Percentiles rank a stretch among this genome's conserved stretches.
Conservation (phyloP, 1,284 basidiomycete species). For the Boletus mariae region DNA sequence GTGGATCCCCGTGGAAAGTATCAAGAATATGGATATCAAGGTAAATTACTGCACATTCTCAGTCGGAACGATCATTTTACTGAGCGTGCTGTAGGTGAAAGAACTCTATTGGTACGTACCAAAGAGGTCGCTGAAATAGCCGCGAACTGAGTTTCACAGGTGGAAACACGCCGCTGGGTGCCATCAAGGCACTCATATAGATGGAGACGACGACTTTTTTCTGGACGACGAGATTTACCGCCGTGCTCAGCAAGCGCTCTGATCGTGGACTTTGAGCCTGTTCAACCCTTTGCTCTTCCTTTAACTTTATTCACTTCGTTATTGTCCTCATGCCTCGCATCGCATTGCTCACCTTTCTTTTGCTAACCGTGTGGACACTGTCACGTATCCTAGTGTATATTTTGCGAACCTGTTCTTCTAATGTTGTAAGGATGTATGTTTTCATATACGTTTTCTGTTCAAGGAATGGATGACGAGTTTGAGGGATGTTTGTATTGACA, state of each 20-base stretch:
- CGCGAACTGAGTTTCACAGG: constrained; percentile 39
- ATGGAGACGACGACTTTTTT: constrained; percentile 54
- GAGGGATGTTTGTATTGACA: not conserved
- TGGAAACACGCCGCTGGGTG: constrained; percentile 79
- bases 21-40: constrained; percentile 69
- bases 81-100: constrained; percentile 47
- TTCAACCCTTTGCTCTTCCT: not conserved
- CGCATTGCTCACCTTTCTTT: constrained; percentile 15
- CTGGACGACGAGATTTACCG: constrained; percentile 38
- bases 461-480: not conserved
- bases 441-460: not conserved
- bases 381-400: constrained; percentile 1
- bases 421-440: not conserved
- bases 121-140: not conserved
- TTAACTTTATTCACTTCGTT: constrained; percentile 8
- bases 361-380: constrained; percentile 15
- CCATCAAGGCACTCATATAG: constrained; percentile 54
- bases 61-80: not conserved
- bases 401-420: not conserved
- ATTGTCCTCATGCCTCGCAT: not conserved
- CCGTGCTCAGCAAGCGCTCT: constrained; percentile 14
- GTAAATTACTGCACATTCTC: constrained; percentile 31
- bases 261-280: not conserved
- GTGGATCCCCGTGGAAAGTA: constrained; percentile 68
- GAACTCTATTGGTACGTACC: constrained; percentile 66